Base-by-base conservation (phyloP, 257 asterid genomes). In the Cinchona pubescens region DNA sequence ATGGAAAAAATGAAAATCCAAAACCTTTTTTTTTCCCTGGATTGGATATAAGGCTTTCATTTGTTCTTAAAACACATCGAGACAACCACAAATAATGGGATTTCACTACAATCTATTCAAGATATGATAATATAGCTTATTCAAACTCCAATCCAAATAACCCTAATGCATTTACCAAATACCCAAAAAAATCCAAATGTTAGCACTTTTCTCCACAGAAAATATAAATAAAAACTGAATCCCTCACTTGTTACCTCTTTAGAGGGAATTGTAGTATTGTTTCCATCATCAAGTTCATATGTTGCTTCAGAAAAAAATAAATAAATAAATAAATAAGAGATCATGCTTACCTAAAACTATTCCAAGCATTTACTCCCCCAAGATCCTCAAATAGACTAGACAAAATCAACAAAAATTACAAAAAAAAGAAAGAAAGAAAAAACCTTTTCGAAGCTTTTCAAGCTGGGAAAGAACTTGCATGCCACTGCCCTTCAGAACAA, bases 381-480 rank as follows among this genome's bases (percentile, higher is more conserved):
- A 53, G 35, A 16, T 48, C 62, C 12, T 32, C 23, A 38, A 16
- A 9, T 51, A 51, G 61, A 1, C n/a, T 21, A 9, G 18, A 43
- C 37, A 15, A 23, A 21, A 29, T 2, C 21, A 13, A 3, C 3
- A 10, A 42, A 35, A 73, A 38, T 78, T 13, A 27, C 70, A 37
- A 76, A 58, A 67, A 64, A 14, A 5, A 63, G 56, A 19, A 64
- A 25, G 16, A 5, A 66, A 55, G 27, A 23, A 55, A 82, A 75
- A 77, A 91, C 97, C 89, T 88, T 80, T 81, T 51, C 62, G 55
- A 69, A 89, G 87, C 32, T 69, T 66, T 55, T 88, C 96, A 66
- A 89, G 91, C 75, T 86, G 92, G 56, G 91, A 84, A 71, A 89
- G 82, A 74, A 88, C 86, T 76, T 75, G 80, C 77, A 86, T 71